A percentile compares a stretch with the other conserved stretches of the same genome.
These are phyloP conservation scores for Gastrolobium bilobum DNA, from an alignment of 306 rosid genomes.

Conservation along the genomic window DNA sequence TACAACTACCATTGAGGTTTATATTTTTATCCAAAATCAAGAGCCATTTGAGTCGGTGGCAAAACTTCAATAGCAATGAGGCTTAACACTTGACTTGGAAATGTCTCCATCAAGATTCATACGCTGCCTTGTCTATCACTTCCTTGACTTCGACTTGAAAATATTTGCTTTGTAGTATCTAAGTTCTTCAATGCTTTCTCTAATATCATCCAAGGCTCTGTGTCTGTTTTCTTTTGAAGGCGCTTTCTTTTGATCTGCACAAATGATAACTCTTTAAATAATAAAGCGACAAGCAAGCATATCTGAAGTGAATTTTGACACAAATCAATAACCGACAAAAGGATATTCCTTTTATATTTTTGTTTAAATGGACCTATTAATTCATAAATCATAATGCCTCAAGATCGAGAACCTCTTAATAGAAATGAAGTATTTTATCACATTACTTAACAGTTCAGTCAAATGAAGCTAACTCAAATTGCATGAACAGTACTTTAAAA, in stretches of 20 bases:
- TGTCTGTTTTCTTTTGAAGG: slow-evolving; percentile 78
- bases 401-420: neutral
- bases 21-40: slow-evolving; percentile 28
- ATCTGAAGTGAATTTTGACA: neutral
- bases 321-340: neutral
- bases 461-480: neutral
- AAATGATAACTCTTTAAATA: slow-evolving; percentile 37
- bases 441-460: neutral
- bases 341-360: neutral
- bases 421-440: neutral
- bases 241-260: slow-evolving; percentile 74
- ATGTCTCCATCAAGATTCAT: slow-evolving; percentile 37
- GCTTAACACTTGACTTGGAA: slow-evolving; percentile 26
- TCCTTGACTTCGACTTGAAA: slow-evolving; percentile 71
- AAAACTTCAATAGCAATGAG: slow-evolving; percentile 25
- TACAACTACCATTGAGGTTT: slow-evolving; percentile 5
- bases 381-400: slow-evolving; percentile 12
- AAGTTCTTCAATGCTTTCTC: slow-evolving; percentile 90
- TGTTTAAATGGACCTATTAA: neutral
- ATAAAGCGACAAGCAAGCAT: neutral
- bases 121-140: slow-evolving; percentile 52
- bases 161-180: slow-evolving; percentile 79
- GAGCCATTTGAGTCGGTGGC: slow-evolving; percentile 6
- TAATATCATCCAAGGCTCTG: slow-evolving; percentile 96
- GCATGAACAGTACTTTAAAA: neutral